Conservation (phyloP, 345 rosid species). For the Draba incana region DNA sequence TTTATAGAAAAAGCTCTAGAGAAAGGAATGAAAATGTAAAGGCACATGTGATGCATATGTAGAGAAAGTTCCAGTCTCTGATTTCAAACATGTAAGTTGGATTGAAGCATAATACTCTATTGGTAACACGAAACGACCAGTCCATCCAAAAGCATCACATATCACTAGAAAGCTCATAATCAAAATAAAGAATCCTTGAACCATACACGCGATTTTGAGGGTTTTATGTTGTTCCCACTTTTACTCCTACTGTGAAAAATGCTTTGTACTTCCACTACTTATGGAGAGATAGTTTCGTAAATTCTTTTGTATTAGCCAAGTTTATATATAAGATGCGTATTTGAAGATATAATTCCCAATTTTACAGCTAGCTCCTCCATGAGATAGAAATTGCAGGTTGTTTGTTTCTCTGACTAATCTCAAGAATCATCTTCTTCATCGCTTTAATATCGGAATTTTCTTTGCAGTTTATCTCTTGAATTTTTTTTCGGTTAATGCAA, state of each 20-base stretch:
- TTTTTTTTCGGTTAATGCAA: too few relatives aligned
- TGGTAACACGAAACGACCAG: slow-evolving; percentile 54
- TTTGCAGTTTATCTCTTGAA: too few relatives aligned
- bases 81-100: slow-evolving; percentile 83
- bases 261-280: slow-evolving; percentile 31
- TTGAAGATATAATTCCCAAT: too few relatives aligned
- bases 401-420: too few relatives aligned
- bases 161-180: slow-evolving; percentile 82
- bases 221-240: slow-evolving; percentile 8
- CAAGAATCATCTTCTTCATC: too few relatives aligned
- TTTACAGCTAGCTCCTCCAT: too few relatives aligned
- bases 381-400: too few relatives aligned
- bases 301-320: slow-evolving; percentile 34
- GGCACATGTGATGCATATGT: slow-evolving; percentile 50
- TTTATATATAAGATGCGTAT: too few relatives aligned
- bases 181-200: slow-evolving; percentile 71
- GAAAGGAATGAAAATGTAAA: slow-evolving; percentile 66
- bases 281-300: slow-evolving; percentile 15
- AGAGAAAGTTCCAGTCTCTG: slow-evolving; percentile 71
- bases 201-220: neutral
- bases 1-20: slow-evolving; percentile 86
- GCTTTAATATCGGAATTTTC: too few relatives aligned
- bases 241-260: too few relatives aligned
- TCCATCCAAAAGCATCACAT: slow-evolving; percentile 79
- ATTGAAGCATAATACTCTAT: slow-evolving; percentile 76